Conservation (phyloP, 2,329 filamentous ascomycete species). For the Aspergillus pseudotamarii region DNA sequence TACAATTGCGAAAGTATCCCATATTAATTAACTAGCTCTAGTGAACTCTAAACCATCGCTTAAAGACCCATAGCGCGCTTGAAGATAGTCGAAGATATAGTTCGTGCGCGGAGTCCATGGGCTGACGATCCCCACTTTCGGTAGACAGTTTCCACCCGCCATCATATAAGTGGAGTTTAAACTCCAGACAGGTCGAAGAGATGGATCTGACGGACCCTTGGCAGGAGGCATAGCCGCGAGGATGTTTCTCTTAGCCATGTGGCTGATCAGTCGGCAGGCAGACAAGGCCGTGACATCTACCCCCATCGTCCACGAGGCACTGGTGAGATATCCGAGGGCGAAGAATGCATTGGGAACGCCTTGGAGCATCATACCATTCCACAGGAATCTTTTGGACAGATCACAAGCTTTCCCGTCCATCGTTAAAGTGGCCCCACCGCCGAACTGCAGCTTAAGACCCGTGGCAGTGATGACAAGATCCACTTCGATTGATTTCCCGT, state of each 20-base stretch:
- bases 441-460: not conserved
- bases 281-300: not conserved
- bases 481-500: not conserved
- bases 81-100: not conserved
- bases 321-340: not conserved
- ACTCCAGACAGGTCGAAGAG: too few relatives aligned
- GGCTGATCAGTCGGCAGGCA: too few relatives aligned
- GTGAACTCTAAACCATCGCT: not conserved
- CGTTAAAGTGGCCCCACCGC: not conserved
- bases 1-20: not conserved
- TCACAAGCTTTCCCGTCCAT: not conserved
- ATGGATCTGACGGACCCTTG: too few relatives aligned
- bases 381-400: not conserved
- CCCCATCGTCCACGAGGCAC: not conserved
- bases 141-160: too few relatives aligned
- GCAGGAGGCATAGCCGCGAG: too few relatives aligned
- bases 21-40: not conserved
- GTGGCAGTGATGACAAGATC: not conserved
- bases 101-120: not conserved
- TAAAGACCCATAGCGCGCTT: not conserved
- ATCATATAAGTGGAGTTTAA: too few relatives aligned
- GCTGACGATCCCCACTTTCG: too few relatives aligned
- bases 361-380: not conserved
- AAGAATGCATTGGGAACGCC: not conserved
- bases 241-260: too few relatives aligned